A percentile compares a stretch with the other conserved stretches of the same genome.
Conservation (phyloP, 2,329 filamentous ascomycete species). For the Colletotrichum zoysiae region DNA sequence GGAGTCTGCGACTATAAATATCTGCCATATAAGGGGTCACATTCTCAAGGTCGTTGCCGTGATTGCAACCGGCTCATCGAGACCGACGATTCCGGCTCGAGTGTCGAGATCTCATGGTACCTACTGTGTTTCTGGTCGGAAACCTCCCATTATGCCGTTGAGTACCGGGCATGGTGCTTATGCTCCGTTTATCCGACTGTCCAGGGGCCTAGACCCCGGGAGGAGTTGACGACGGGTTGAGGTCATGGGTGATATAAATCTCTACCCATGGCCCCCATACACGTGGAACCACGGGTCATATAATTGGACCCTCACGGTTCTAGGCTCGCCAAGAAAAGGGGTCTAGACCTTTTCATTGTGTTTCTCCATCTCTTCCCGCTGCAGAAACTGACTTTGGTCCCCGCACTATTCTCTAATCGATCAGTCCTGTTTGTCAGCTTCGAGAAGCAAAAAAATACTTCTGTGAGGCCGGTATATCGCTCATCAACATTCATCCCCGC, state of each 20-base stretch:
- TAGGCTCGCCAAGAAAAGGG: neutral
- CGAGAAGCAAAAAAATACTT: neutral
- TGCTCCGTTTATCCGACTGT: neutral
- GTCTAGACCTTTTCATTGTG: neutral
- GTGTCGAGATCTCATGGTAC: neutral
- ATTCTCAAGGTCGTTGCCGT: constrained; percentile 21
- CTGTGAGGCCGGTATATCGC: neutral
- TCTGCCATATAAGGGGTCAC: constrained; percentile 14
- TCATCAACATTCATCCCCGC: neutral
- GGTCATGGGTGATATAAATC: neutral
- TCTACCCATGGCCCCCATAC: neutral
- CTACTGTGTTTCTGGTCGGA: too few species aligned
- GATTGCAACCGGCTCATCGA: constrained; percentile 2
- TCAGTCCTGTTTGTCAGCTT: neutral
- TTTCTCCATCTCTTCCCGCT: too few species aligned
- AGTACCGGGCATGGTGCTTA: too few species aligned
- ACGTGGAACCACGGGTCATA: neutral
- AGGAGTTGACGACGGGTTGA: neutral
- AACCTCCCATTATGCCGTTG: too few species aligned
- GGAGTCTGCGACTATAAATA: constrained; percentile 25
- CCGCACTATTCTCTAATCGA: neutral
- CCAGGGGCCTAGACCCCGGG: neutral
- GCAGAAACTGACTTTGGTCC: neutral
- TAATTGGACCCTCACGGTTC: neutral
- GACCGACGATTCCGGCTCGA: constrained; percentile 3